Evolutionary conservation across 179 eudicot species (phyloP).

Genomic region (Monotropa hypopitys): DNA sequence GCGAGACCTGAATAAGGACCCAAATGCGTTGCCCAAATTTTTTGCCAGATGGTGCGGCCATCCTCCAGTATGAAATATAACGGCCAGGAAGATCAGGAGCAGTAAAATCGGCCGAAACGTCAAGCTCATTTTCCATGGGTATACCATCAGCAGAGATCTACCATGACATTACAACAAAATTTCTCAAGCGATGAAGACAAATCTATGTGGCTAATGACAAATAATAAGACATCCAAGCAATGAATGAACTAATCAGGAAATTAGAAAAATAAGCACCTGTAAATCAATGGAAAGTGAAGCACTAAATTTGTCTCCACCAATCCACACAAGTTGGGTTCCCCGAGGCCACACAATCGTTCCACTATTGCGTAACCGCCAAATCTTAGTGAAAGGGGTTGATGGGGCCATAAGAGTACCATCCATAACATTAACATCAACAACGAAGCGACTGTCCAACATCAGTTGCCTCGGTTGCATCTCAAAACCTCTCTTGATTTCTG

Average conservation of each 20-base stretch:
- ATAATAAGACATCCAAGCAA: neutral
- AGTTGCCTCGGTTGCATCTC: constrained; percentile 10
- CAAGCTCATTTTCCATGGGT: constrained; percentile 33
- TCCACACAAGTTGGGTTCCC: constrained; percentile 57
- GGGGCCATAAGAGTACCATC: constrained; percentile 82
- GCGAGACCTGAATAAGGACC: constrained; percentile 61
- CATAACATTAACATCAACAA: constrained; percentile 45
- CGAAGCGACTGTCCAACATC: constrained; percentile 53
- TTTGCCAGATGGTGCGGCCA: constrained; percentile 64
- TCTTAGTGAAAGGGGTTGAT: constrained; percentile 59
- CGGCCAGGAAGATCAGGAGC: constrained; percentile 74
- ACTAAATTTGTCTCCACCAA: constrained; percentile 60
- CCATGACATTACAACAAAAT: neutral
- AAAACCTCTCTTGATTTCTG: constrained; percentile 10
- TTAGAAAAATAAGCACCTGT: constrained; percentile 23
- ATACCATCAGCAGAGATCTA: constrained; percentile 57
- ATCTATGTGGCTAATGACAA: neutral
- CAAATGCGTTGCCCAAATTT: constrained; percentile 78
- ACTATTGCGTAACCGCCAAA: constrained; percentile 76
- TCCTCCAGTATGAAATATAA: constrained; percentile 72
- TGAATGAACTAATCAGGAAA: neutral
- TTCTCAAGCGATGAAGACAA: neutral
- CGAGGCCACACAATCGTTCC: constrained; percentile 52
- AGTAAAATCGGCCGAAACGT: constrained; percentile 56
- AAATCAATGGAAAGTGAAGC: constrained; percentile 29